Conservation (phyloP, 2,329 filamentous ascomycete species). For the Aspergillus sp. region DNA sequence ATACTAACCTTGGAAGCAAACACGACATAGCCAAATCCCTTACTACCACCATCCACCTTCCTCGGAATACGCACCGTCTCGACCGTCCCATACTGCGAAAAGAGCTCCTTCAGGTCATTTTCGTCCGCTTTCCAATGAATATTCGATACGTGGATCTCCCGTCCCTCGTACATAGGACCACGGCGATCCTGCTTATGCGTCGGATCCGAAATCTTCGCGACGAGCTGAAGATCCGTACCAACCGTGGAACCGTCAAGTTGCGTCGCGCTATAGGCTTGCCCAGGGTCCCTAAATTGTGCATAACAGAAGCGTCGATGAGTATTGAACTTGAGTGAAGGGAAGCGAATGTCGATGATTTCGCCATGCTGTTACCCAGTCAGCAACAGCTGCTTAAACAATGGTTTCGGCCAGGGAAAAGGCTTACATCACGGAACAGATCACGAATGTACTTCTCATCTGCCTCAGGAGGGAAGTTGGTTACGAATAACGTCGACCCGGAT, state of each 20-base stretch:
- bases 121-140: conserved; percentile 57
- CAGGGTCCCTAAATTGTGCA: conserved; percentile 68
- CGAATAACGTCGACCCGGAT: conserved; percentile 71
- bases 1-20: conserved; percentile 55
- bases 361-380: conserved; percentile 49
- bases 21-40: conserved; percentile 72
- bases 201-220: conserved; percentile 79
- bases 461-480: conserved; percentile 73
- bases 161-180: conserved; percentile 74
- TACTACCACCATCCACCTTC: conserved; percentile 59
- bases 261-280: conserved; percentile 63
- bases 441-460: conserved; percentile 45
- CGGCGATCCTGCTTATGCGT: conserved; percentile 66
- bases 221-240: conserved; percentile 59
- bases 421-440: conserved; percentile 48
- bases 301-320: conserved; percentile 91
- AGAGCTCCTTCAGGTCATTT: conserved; percentile 60
- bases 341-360: conserved; percentile 74
- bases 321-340: conserved; percentile 85
- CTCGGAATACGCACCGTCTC: conserved; percentile 63
- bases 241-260: conserved; percentile 63
- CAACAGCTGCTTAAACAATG: neutral
- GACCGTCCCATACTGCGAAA: conserved; percentile 67
- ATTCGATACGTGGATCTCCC: conserved; percentile 73
- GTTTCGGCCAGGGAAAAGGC: conserved; percentile 7